These are phyloP conservation scores for Eutrema japonicum DNA, from an alignment of 345 rosid species.

Conservation along the genomic window DNA sequence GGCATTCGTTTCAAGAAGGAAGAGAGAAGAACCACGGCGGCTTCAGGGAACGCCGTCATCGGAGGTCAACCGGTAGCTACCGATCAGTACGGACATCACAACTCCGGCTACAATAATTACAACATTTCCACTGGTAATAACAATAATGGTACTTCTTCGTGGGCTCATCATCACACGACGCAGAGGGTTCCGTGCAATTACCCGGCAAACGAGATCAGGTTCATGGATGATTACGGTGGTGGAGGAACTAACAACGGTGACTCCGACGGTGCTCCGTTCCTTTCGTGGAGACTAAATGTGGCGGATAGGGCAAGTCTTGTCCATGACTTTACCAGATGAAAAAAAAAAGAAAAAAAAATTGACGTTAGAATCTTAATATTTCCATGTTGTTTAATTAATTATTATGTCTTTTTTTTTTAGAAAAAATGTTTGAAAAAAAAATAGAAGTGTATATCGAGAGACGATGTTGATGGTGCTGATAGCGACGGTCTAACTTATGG, in stretches of 20 bases:
- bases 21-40: constrained; percentile 81
- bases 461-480: constrained; percentile 45
- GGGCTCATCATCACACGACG: constrained; percentile 48
- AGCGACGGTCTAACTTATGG: constrained; percentile 48
- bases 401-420: constrained; percentile 21
- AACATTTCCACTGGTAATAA: constrained; percentile 25
- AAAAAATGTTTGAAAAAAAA: constrained; percentile 20
- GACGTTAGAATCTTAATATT: constrained; percentile 30
- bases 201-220: constrained; percentile 64
- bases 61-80: constrained; percentile 36
- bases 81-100: constrained; percentile 48
- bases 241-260: constrained; percentile 44
- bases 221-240: constrained; percentile 59
- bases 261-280: constrained; percentile 69
- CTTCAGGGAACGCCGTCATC: constrained; percentile 44
- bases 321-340: constrained; percentile 84
- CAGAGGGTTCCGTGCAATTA: constrained; percentile 64
- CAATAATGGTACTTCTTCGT: constrained; percentile 37
- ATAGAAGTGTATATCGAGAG: constrained; percentile 41
- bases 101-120: constrained; percentile 36
- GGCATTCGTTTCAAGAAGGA: constrained; percentile 95
- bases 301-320: constrained; percentile 90
- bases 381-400: constrained; percentile 41
- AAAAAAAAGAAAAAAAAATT: background rate
- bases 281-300: constrained; percentile 95